Conservation (phyloP, 2,329 filamentous ascomycete species). For the Pseudophaeomoniella oleicola region DNA sequence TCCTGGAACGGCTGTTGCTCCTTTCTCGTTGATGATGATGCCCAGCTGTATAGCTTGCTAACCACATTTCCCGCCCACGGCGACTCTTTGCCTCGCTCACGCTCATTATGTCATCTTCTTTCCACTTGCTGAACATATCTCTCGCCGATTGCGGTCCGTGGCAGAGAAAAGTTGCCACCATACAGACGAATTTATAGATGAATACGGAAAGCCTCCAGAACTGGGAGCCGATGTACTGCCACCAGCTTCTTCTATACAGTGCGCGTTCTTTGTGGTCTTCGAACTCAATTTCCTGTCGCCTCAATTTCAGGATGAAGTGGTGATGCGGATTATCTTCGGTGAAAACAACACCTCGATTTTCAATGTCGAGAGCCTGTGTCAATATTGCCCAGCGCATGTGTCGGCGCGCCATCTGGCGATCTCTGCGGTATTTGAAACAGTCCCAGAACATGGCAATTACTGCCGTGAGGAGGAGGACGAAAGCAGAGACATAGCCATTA, state of each 20-base stretch:
- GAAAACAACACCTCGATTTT: neutral
- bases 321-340: neutral
- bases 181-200: no score
- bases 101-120: neutral
- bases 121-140: neutral
- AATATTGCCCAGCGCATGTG: neutral
- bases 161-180: no score
- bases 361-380: neutral
- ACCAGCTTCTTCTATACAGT: neutral
- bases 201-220: neutral
- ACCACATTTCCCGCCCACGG: neutral
- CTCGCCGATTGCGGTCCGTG: neutral
- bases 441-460: neutral
- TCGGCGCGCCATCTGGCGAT: neutral
- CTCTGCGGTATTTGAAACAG: neutral
- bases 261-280: neutral
- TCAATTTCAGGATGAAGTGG: neutral
- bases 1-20: neutral
- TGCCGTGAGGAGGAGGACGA: neutral
- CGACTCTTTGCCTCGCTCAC: slow-evolving; percentile 1
- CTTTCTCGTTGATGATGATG: neutral
- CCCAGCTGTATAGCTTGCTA: neutral
- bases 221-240: neutral
- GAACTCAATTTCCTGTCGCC: neutral
- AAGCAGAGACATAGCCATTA: neutral